phyloP scores from a whole-genome alignment of 306 rosid species.

The Ammopiptanthus mongolicus region DNA sequence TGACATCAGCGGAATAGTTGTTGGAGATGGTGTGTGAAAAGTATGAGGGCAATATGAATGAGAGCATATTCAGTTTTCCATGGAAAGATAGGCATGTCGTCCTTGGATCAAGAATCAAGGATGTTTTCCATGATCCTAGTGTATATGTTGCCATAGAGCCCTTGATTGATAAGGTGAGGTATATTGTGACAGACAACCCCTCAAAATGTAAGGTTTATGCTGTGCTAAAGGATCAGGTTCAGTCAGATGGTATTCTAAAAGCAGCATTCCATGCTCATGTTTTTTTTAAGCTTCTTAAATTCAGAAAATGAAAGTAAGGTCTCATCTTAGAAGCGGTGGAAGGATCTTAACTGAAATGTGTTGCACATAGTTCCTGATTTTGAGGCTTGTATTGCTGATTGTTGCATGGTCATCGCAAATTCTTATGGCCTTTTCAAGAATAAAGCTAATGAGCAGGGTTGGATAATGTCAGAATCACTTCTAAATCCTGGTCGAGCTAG shows the following conservation, averaged over 20 bases:
- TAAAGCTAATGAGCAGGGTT: conserved; percentile 87
- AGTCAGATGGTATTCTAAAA: conserved; percentile 91
- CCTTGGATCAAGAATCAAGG: conserved; percentile 91
- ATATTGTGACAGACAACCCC: conserved; percentile 81
- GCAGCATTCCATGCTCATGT: conserved; percentile 96
- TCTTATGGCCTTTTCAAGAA: conserved; percentile 74
- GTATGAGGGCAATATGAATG: conserved; percentile 83
- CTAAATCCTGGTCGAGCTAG: conserved; percentile 98
- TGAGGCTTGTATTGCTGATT: conserved; percentile 61
- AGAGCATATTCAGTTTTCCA: conserved; percentile 74
- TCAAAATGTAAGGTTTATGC: conserved; percentile 81
- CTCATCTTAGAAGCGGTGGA: conserved; percentile 33
- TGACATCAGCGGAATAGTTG: too few relatives aligned
- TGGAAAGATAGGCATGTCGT: conserved; percentile 90
- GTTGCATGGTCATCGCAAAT: conserved; percentile 66
- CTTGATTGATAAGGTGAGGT: conserved; percentile 76
- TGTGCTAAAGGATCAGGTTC: conserved; percentile 87
- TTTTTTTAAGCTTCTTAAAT: conserved; percentile 68
- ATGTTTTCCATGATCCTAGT: conserved; percentile 93
- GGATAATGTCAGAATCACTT: conserved; percentile 91
- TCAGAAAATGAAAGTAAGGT: conserved; percentile 36
- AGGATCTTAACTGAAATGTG: conserved; percentile 27
- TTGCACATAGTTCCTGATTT: conserved; percentile 43
- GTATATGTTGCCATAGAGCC: conserved; percentile 78
- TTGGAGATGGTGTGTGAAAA: too few relatives aligned